Conservation (phyloP, 2,329 filamentous ascomycete species). For the Tetracladium maxilliforme region DNA sequence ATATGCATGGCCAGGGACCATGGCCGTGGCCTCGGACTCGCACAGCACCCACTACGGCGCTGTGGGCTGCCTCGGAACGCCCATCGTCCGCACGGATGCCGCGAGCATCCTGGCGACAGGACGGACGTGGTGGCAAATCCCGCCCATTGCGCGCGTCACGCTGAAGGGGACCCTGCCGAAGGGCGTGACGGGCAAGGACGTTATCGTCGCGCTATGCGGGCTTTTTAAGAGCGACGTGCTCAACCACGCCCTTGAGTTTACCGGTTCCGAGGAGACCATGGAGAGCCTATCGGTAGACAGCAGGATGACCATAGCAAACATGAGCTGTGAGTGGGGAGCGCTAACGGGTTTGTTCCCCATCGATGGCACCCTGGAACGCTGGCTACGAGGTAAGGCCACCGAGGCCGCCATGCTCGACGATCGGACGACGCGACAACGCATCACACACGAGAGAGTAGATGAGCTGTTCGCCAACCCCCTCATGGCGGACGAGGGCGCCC, state of each 20-base stretch:
- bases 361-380: slow-evolving; percentile 54
- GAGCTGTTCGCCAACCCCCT: slow-evolving; percentile 53
- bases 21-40: slow-evolving; percentile 64
- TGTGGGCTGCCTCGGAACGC: slow-evolving; percentile 60
- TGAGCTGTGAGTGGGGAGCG: slow-evolving; percentile 73
- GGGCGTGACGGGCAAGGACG: slow-evolving; percentile 85
- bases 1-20: slow-evolving; percentile 71
- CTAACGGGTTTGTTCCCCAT: slow-evolving; percentile 66
- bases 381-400: slow-evolving; percentile 67
- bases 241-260: slow-evolving; percentile 84
- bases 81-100: slow-evolving; percentile 78
- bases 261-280: slow-evolving; percentile 66
- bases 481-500: slow-evolving; percentile 58
- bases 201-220: slow-evolving; percentile 79
- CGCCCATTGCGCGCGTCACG: slow-evolving; percentile 68
- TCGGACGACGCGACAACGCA: slow-evolving; percentile 33
- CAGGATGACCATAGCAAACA: slow-evolving; percentile 62
- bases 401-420: slow-evolving; percentile 44
- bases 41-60: slow-evolving; percentile 80
- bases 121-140: slow-evolving; percentile 78
- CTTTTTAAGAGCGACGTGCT: slow-evolving; percentile 78
- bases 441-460: slow-evolving; percentile 62
- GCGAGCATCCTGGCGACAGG: slow-evolving; percentile 75
- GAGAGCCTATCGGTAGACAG: slow-evolving; percentile 56
- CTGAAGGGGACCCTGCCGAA: slow-evolving; percentile 60